Evolutionary conservation across 768 basidiomycete species (phyloP).

Genomic region (Mycena floridula): DNA sequence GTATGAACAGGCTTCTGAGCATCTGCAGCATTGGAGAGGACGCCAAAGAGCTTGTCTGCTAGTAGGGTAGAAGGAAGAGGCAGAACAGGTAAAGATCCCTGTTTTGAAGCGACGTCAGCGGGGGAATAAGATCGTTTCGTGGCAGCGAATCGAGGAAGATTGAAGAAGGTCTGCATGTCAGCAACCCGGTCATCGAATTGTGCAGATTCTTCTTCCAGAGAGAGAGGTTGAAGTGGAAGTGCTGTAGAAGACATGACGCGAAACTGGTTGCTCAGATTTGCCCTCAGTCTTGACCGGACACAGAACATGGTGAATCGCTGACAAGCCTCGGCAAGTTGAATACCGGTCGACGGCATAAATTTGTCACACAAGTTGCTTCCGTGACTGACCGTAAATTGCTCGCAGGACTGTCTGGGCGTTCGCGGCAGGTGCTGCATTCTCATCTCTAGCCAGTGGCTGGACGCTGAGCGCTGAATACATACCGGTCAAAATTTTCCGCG

Average conservation of each 20-base stretch:
- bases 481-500: neutral
- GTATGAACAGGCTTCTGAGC: slow-evolving; percentile 76
- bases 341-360: no score
- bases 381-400: no score
- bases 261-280: slow-evolving; percentile 17
- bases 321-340: neutral
- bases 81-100: slow-evolving; percentile 77
- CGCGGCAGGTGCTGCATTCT: no score
- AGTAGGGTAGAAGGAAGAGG: slow-evolving; percentile 74
- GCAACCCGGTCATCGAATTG: slow-evolving; percentile 57
- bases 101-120: slow-evolving; percentile 78
- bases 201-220: slow-evolving; percentile 48
- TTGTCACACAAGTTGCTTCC: no score
- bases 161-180: slow-evolving; percentile 68
- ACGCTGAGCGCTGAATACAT: neutral
- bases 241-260: slow-evolving; percentile 36
- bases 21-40: slow-evolving; percentile 57
- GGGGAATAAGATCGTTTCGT: slow-evolving; percentile 80
- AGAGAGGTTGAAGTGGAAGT: slow-evolving; percentile 55
- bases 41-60: slow-evolving; percentile 76
- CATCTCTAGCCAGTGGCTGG: neutral
- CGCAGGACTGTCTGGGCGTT: no score
- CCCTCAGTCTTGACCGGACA: slow-evolving; percentile 19
- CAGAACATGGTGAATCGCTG: slow-evolving; percentile 21
- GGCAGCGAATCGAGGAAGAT: slow-evolving; percentile 62